phyloP scores from a whole-genome alignment of 805 yeast genomes.

The Grigorovia jiainica region DNA sequence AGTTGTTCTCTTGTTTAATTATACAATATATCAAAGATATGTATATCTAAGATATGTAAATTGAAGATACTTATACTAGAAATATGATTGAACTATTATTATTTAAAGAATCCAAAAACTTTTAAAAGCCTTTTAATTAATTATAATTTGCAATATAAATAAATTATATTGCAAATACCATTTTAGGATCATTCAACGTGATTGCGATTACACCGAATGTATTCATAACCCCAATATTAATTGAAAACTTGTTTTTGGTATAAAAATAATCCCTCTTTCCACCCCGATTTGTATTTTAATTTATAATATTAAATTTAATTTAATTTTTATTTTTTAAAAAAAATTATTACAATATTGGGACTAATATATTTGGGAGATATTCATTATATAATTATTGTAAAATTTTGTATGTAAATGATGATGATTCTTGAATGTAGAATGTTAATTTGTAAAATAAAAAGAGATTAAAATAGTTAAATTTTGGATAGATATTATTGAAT shows the following conservation, averaged over 20 bases:
- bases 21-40: too few relatives aligned
- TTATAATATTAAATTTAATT: too few relatives aligned
- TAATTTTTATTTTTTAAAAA: conserved; percentile 7
- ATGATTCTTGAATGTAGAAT: too few relatives aligned
- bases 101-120: conserved; percentile 14
- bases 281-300: conserved; percentile 25
- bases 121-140: conserved; percentile 22
- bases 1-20: background rate
- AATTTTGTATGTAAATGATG: background rate
- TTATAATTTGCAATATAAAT: conserved; percentile 4
- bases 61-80: too few relatives aligned
- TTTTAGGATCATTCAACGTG: conserved; percentile 24
- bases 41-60: too few relatives aligned
- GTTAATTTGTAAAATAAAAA: too few relatives aligned
- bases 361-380: conserved; percentile 26
- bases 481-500: background rate
- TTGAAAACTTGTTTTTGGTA: conserved; percentile 31
- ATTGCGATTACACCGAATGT: conserved; percentile 28
- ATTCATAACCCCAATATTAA: conserved; percentile 22
- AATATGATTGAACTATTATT: too few relatives aligned
- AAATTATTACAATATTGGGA: conserved; percentile 26
- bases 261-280: conserved; percentile 27
- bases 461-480: too few relatives aligned
- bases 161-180: conserved; percentile 1
- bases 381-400: background rate